phyloP scores from a whole-genome alignment of 768 basidiomycete genomes.

The Rhodotorula toruloides region DNA sequence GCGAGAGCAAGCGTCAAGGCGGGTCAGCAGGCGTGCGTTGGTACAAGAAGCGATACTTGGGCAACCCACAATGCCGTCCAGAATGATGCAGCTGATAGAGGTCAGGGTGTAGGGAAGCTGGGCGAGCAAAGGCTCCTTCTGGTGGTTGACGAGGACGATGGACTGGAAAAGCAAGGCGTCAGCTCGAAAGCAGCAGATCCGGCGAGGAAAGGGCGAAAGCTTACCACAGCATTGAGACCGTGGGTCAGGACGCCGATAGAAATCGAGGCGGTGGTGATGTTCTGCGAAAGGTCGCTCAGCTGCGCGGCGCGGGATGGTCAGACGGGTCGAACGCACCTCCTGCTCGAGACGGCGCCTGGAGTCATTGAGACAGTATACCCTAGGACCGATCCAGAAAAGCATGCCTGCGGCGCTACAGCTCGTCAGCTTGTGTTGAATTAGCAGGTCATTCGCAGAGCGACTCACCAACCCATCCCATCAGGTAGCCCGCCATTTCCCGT shows the following conservation, averaged over 20 bases:
- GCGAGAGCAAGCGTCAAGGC: no score
- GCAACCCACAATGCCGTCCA: background rate
- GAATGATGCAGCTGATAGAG: background rate
- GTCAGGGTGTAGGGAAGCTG: slow-evolving; percentile 1
- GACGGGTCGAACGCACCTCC: no score
- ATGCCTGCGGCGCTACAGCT: no score
- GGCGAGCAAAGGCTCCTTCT: background rate
- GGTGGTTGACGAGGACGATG: background rate
- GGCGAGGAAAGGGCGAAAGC: background rate
- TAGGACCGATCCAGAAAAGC: no score
- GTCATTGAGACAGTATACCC: no score
- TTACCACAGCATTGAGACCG: background rate
- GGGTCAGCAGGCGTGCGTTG: background rate
- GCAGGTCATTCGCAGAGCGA: no score
- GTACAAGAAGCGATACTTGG: background rate
- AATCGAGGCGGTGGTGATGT: background rate
- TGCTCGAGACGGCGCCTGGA: no score
- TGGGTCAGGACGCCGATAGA: background rate
- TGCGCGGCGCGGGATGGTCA: background rate
- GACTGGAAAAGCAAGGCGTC: background rate
- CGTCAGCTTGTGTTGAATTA: no score
- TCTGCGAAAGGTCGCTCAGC: background rate
- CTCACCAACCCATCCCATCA: no score
- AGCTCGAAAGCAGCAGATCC: background rate
- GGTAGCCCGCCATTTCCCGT: no score